Percentiles rank a stretch among this genome's conserved stretches.
These are phyloP conservation scores for Xylariaceae sp. DNA, from an alignment of 2,329 filamentous ascomycete genomes.

Conservation along the genomic window DNA sequence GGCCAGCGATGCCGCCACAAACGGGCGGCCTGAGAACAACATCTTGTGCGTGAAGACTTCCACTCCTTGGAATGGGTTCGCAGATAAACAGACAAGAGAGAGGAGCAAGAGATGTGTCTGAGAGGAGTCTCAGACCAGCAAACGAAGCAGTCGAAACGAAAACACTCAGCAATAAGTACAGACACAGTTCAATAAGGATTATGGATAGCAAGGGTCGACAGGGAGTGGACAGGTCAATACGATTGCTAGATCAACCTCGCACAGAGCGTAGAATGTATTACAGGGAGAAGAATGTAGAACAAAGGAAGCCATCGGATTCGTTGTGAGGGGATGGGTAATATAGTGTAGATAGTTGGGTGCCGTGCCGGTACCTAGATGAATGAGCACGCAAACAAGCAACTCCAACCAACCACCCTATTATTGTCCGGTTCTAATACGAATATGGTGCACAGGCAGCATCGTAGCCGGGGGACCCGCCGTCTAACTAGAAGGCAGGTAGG, in stretches of 20 bases:
- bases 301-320: not conserved
- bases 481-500: too few relatives aligned
- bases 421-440: not conserved
- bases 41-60: constrained; percentile 18
- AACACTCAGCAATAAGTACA: not conserved
- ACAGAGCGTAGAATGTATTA: not conserved
- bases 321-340: not conserved
- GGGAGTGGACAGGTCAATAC: not conserved
- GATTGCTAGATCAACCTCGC: not conserved
- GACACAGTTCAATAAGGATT: not conserved
- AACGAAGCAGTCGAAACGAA: not conserved
- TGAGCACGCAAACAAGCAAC: not conserved
- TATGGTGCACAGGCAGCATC: too few relatives aligned
- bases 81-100: not conserved
- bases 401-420: not conserved
- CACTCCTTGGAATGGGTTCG: not conserved
- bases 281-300: not conserved
- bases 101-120: not conserved
- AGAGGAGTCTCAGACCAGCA: not conserved
- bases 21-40: constrained; percentile 22
- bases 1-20: constrained; percentile 19
- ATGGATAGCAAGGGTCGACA: not conserved
- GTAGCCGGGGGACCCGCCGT: too few relatives aligned
- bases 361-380: not conserved
- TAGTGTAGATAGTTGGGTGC: too few relatives aligned